Evolutionary conservation across 2,329 filamentous ascomycete genomes (phyloP).

Genomic region (Chaetomiaceae sp.): DNA sequence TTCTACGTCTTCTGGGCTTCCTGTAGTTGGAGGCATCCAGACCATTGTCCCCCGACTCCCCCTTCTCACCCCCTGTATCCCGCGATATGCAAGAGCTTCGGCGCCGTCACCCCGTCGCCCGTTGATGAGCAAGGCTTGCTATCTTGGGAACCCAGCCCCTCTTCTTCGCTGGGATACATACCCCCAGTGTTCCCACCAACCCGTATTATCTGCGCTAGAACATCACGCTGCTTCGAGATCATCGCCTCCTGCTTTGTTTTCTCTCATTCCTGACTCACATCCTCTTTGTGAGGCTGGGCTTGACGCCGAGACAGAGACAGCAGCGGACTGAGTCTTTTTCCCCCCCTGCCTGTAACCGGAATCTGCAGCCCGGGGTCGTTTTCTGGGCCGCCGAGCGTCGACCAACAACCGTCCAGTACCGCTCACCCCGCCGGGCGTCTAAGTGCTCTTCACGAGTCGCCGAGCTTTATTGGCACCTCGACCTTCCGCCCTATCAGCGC

Average conservation of each 20-base stretch:
- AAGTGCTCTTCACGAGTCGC: constrained; percentile 39
- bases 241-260: neutral
- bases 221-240: constrained; percentile 1
- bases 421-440: constrained; percentile 42
- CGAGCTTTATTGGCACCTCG: constrained; percentile 37
- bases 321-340: constrained; percentile 6
- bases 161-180: constrained; percentile 1
- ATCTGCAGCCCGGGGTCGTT: constrained; percentile 23
- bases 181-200: neutral
- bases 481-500: constrained; percentile 42
- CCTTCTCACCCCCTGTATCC: constrained; percentile 10
- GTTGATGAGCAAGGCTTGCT: constrained; percentile 11
- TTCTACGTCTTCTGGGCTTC: neutral
- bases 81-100: constrained; percentile 18
- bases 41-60: too few relatives aligned
- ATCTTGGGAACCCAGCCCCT: constrained; percentile 16
- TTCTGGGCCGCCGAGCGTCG: constrained; percentile 22
- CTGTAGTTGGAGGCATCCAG: neutral
- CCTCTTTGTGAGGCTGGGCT: neutral
- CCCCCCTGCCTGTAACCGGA: constrained; percentile 14
- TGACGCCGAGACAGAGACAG: constrained; percentile 10
- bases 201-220: constrained; percentile 9
- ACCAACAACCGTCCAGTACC: constrained; percentile 29
- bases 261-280: constrained; percentile 25
- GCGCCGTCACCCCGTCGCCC: constrained; percentile 16